Conservation (phyloP, 768 basidiomycete species). For the Russula earlei region DNA sequence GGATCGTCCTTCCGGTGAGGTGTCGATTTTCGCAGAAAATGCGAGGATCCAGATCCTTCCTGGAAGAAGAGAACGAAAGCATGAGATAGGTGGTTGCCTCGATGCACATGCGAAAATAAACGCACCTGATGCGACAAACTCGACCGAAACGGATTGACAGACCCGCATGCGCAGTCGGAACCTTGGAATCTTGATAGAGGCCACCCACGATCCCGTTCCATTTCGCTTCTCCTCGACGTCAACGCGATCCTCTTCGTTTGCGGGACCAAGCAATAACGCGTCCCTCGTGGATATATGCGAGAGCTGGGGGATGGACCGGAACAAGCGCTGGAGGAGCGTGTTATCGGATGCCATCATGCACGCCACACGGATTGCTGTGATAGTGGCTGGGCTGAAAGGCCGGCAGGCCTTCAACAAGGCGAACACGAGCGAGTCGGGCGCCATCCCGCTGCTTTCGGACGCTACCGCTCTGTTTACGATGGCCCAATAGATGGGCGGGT, state of each 20-base stretch:
- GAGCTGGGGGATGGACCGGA: conserved; percentile 38
- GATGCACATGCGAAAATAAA: too few species aligned
- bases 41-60: conserved; percentile 52
- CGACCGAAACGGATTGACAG: conserved; percentile 42
- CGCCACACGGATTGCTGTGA: conserved; percentile 47
- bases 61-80: conserved; percentile 21
- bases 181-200: conserved; percentile 40
- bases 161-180: conserved; percentile 67
- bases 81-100: too few species aligned
- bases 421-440: conserved; percentile 34
- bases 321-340: conserved; percentile 49
- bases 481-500: conserved; percentile 66
- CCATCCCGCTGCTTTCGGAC: conserved; percentile 8
- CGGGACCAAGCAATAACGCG: conserved; percentile 32
- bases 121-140: conserved; percentile 56
- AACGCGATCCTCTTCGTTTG: conserved; percentile 41
- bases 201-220: conserved; percentile 40
- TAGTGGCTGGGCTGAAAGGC: conserved; percentile 31
- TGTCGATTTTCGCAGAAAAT: conserved; percentile 27
- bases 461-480: conserved; percentile 42
- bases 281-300: conserved; percentile 45
- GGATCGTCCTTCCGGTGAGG: conserved; percentile 8
- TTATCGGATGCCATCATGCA: conserved; percentile 58
- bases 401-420: conserved; percentile 34
- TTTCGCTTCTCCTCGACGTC: conserved; percentile 36